Evolutionary conservation across 1,139 yeast genomes (phyloP), one percentile per base, ranked within the genome.

Genomic region (Sugiyamaella grinbergsii): DNA sequence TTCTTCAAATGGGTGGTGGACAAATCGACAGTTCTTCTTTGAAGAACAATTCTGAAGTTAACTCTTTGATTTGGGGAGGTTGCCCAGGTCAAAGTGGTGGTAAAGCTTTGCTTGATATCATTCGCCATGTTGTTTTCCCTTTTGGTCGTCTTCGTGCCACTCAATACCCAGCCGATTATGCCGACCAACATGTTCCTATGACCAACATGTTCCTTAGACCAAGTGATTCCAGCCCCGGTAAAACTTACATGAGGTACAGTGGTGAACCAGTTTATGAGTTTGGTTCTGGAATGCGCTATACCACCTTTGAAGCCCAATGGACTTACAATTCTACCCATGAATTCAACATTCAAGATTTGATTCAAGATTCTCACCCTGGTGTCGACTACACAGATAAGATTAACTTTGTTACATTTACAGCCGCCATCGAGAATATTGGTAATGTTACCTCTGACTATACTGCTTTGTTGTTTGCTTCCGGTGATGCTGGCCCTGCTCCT

Each of bases 81-180:
- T 54, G 52, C 33, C 57, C 57, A 5, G 57, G 57, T 4, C 55
- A 54, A 41, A 45, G 45, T 7, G 57, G 57, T 20, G 53, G 55
- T 5, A 19, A 33, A 20, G 57, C 57, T 5, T 11, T 54, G 13
- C 18, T 52, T 24, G 55, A 54, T 42, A 38, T 52, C 31, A 43
- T 54, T 15, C 43, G 47, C 18, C 55, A 55, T 5, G 36, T 13
- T 29, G 45, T 18, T 11, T 45, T 54, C 6, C 55, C 55, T 4
- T 47, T 54, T 15, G 55, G 54, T 22, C 42, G 55, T 19, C 47
- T 53, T 4, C 48, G 52, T 3, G 20, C 42, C 2, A 53, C 55
- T 29, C 55, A 53, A 42, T 53, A 53, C 37, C 55, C 55, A 2
- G 55, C 48, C 6, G 54, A 49, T 6, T 54, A 54, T 32, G 42